Conservation (phyloP, 2,329 filamentous ascomycete genomes). For the Fusarium gaditjirri region DNA sequence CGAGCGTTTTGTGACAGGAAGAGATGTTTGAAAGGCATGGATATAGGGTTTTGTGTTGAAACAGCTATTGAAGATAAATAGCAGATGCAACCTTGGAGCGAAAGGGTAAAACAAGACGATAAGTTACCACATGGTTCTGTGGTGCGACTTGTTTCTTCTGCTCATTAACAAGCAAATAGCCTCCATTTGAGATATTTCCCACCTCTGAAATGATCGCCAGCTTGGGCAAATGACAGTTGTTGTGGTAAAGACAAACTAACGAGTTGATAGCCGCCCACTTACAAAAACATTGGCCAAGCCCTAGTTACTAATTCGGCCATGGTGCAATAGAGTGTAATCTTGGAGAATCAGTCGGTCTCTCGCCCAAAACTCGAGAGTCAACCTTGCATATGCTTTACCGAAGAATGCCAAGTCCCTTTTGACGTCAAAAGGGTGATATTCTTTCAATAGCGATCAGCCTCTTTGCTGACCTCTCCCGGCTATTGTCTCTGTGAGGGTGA, state of each 20-base stretch:
- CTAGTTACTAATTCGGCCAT: neutral
- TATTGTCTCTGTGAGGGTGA: neutral
- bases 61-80: slow-evolving; percentile 1
- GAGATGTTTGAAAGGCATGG: slow-evolving; percentile 5
- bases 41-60: slow-evolving; percentile 17
- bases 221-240: slow-evolving; percentile 25
- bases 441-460: neutral
- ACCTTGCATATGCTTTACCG: neutral
- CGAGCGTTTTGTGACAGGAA: slow-evolving; percentile 11
- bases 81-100: neutral
- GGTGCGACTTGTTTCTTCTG: neutral
- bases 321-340: slow-evolving; percentile 27
- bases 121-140: neutral
- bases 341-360: neutral
- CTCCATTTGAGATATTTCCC: slow-evolving; percentile 8
- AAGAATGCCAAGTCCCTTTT: slow-evolving; percentile 2
- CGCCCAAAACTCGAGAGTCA: neutral
- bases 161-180: neutral
- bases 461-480: neutral
- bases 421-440: slow-evolving; percentile 16
- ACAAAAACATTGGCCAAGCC: slow-evolving; percentile 5
- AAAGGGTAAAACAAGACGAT: neutral
- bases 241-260: slow-evolving; percentile 9
- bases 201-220: slow-evolving; percentile 12
- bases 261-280: slow-evolving; percentile 23